Evolutionary conservation across 257 asterid species (phyloP).

Genomic region (Primulina eburnea): DNA sequence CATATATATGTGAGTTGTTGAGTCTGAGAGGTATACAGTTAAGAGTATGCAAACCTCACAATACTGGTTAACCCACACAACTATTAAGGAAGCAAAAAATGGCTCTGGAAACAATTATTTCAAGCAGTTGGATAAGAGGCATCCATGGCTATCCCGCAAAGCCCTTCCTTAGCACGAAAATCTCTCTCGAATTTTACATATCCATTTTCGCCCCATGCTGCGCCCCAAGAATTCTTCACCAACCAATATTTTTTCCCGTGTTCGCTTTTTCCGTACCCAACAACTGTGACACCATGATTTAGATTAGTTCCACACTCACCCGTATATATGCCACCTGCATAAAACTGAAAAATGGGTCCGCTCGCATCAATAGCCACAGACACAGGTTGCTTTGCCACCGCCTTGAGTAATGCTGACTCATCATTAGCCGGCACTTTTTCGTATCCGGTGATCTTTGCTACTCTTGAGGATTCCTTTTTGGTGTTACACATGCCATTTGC

Average conservation of each 20-base stretch:
- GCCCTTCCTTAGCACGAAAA: slow-evolving; percentile 25
- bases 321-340: slow-evolving; percentile 19
- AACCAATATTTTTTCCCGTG: slow-evolving; percentile 38
- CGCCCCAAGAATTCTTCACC: slow-evolving; percentile 42
- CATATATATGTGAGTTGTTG: background rate
- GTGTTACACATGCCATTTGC: slow-evolving; percentile 18
- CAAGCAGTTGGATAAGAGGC: slow-evolving; percentile 31
- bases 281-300: slow-evolving; percentile 24
- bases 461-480: slow-evolving; percentile 1
- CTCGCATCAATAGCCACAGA: slow-evolving; percentile 18
- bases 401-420: slow-evolving; percentile 20
- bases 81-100: too few relatives aligned
- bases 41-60: too few relatives aligned
- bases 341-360: slow-evolving; percentile 17
- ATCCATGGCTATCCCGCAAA: slow-evolving; percentile 35
- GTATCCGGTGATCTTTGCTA: slow-evolving; percentile 13
- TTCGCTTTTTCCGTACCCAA: slow-evolving; percentile 25
- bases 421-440: slow-evolving; percentile 19
- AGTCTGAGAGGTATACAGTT: too few relatives aligned
- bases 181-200: slow-evolving; percentile 33
- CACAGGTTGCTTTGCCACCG: slow-evolving; percentile 21
- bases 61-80: too few relatives aligned
- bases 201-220: slow-evolving; percentile 33
- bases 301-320: slow-evolving; percentile 24
- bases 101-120: background rate